These are phyloP conservation scores for Funneliformis mosseae DNA, from an alignment of 192 early-diverging fungal genomes.

Conservation along the genomic window DNA sequence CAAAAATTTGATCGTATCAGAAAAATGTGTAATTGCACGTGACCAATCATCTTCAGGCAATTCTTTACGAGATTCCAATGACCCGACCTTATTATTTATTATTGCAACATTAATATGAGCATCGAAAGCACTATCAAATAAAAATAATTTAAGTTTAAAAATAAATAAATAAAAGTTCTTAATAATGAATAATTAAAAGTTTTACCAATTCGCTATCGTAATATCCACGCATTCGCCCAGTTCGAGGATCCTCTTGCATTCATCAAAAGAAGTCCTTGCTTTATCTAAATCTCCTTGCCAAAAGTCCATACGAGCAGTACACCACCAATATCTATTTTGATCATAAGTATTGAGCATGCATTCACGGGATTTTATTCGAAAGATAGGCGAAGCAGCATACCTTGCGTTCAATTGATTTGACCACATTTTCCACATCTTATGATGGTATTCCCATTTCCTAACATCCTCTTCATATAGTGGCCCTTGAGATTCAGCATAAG, in stretches of 20 bases:
- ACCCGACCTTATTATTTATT: slow-evolving; percentile 12
- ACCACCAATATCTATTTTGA: slow-evolving; percentile 14
- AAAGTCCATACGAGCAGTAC: background rate
- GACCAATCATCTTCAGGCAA: slow-evolving; percentile 22
- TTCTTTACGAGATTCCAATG: background rate
- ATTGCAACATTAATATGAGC: slow-evolving; percentile 4
- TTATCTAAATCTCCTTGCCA: slow-evolving; percentile 2
- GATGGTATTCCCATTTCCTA: background rate
- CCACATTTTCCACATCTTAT: slow-evolving; percentile 16
- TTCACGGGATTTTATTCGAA: background rate
- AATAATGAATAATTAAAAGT: background rate
- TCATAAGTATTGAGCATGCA: background rate
- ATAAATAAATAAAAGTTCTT: background rate
- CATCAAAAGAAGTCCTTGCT: background rate
- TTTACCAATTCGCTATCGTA: background rate
- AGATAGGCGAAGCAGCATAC: background rate
- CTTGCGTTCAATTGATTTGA: background rate
- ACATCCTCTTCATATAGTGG: background rate
- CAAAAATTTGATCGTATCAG: slow-evolving; percentile 16
- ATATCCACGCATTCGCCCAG: background rate
- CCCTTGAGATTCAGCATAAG: no score
- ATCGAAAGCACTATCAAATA: slow-evolving; percentile 2
- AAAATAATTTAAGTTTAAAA: background rate
- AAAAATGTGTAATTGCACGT: slow-evolving; percentile 11
- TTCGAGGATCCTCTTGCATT: background rate